phyloP scores from a whole-genome alignment of 306 rosid genomes.

The Vicia sativa region DNA sequence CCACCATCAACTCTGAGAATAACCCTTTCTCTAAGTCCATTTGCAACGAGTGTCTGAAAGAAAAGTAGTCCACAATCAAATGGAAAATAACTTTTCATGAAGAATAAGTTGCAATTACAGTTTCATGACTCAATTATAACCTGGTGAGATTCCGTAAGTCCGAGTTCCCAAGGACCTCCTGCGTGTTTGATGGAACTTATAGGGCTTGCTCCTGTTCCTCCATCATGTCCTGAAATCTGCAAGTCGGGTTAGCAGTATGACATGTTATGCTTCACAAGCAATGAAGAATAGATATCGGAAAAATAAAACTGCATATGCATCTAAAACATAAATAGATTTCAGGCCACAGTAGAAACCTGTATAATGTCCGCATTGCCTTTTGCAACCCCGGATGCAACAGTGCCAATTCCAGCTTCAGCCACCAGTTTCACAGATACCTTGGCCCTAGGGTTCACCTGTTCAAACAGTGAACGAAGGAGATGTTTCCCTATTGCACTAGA shows the following conservation, averaged over 20 bases:
- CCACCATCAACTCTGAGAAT: conserved; percentile 99
- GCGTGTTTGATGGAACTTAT: conserved; percentile 99
- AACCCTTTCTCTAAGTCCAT: conserved; percentile 97
- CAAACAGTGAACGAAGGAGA: conserved; percentile 40
- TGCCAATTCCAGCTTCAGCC: conserved; percentile 99
- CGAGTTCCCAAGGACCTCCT: conserved; percentile 99
- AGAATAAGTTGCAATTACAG: conserved; percentile 30
- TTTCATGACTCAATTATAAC: conserved; percentile 52
- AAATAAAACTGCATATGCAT: conserved; percentile 16
- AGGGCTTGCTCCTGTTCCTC: conserved; percentile 99
- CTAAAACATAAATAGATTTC: conserved; percentile 17
- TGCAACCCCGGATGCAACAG: conserved; percentile 99
- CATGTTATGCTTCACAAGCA: conserved; percentile 23
- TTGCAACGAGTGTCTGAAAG: conserved; percentile 78
- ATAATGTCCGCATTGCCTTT: conserved; percentile 98
- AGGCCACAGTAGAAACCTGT: conserved; percentile 65
- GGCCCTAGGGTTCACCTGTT: conserved; percentile 93
- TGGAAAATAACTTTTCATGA: conserved; percentile 20
- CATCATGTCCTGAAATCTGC: conserved; percentile 98
- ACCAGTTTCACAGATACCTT: conserved; percentile 97
- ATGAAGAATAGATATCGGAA: conserved; percentile 20
- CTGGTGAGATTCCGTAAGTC: conserved; percentile 96
- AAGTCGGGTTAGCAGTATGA: conserved; percentile 17
- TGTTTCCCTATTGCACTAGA: conserved; percentile 32
- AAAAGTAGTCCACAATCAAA: conserved; percentile 36